Percentiles rank a stretch among this genome's conserved stretches.
These are phyloP conservation scores for Citeromyces siamensis DNA, from an alignment of 1,139 yeast genomes.

Conservation along the genomic window DNA sequence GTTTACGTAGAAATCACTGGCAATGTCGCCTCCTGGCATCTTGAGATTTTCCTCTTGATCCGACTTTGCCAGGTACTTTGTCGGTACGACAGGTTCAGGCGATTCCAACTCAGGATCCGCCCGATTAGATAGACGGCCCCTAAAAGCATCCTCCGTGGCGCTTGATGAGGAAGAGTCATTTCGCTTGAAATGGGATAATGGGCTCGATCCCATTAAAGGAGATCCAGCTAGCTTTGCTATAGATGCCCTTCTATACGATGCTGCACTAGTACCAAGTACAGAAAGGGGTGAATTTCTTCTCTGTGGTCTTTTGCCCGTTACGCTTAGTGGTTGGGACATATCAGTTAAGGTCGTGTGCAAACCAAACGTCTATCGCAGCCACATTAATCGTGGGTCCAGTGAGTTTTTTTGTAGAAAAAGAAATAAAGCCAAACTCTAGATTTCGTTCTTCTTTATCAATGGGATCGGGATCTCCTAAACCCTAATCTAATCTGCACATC, in stretches of 20 bases:
- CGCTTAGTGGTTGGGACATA: no score
- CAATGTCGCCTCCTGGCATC: conserved; percentile 61
- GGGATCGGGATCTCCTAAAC: no score
- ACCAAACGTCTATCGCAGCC: no score
- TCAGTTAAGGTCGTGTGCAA: no score
- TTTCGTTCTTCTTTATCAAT: no score
- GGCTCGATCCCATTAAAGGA: conserved; percentile 7
- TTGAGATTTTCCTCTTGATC: conserved; percentile 7
- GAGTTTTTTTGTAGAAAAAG: no score
- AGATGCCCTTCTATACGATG: conserved; percentile 13
- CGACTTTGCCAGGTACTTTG: conserved; percentile 3
- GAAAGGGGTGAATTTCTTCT: conserved; percentile 8
- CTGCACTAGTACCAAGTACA: conserved; percentile 6
- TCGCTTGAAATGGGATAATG: conserved; percentile 1
- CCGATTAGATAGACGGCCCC: conserved; percentile 1
- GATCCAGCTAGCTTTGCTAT: conserved; percentile 17
- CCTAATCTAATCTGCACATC: no score
- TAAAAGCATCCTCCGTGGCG: background rate
- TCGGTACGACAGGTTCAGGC: no score
- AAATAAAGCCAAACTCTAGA: no score
- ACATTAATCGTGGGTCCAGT: no score
- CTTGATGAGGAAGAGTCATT: conserved; percentile 6
- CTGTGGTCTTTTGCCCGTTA: conserved; percentile 3
- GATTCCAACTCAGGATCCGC: conserved; percentile 3
- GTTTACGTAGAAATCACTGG: conserved; percentile 37